A percentile compares a stretch with the other conserved stretches of the same genome.
phyloP scores from a whole-genome alignment of 768 basidiomycete genomes.

The Leccinum rimulosum region DNA sequence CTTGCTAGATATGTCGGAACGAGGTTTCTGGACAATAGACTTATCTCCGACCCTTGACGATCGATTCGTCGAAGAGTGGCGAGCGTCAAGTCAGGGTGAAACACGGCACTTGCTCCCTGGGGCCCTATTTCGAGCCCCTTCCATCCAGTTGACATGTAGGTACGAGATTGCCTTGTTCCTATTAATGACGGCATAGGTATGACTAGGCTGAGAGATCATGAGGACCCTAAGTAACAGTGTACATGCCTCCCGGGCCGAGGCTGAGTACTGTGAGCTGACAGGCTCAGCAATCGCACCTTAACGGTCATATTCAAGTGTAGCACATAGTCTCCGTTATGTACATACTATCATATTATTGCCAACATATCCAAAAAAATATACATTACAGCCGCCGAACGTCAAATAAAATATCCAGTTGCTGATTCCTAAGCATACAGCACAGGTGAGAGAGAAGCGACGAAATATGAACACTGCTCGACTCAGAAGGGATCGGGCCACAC shows the following conservation, averaged over 20 bases:
- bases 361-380: neutral
- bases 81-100: neutral
- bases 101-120: neutral
- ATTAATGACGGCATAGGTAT: neutral
- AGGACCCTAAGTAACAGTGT: neutral
- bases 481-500: neutral
- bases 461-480: neutral
- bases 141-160: neutral
- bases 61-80: neutral
- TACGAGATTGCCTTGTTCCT: neutral
- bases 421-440: neutral
- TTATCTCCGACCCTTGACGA: neutral
- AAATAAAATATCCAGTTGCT: neutral
- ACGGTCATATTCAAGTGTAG: neutral
- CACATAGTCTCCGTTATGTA: neutral
- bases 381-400: neutral
- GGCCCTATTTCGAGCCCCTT: neutral
- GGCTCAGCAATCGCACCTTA: neutral
- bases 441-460: neutral
- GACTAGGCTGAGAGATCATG: neutral
- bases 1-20: neutral
- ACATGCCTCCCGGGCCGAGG: neutral
- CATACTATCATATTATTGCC: neutral
- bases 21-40: neutral
- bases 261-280: neutral